Percentiles rank a stretch among this genome's conserved stretches.
phyloP scores from a whole-genome alignment of 1,284 basidiomycete species.

The Rhodotorula glutinis region DNA sequence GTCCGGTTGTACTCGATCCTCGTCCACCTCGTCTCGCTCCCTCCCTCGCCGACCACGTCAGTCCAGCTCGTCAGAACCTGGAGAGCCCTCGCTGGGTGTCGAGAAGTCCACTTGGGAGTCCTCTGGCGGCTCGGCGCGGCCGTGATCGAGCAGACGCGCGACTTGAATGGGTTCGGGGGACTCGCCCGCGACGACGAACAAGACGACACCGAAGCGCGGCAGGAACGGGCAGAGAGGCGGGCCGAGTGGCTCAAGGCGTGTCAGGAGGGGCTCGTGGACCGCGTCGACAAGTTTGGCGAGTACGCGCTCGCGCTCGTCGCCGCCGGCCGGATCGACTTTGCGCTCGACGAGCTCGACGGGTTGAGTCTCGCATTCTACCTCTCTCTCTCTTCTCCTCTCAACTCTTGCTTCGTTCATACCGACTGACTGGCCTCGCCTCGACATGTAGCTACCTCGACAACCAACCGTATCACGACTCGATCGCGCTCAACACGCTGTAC shows the following conservation, averaged over 20 bases:
- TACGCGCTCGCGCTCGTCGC: slow-evolving; percentile 32
- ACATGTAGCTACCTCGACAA: slow-evolving; percentile 35
- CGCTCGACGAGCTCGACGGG: slow-evolving; percentile 38
- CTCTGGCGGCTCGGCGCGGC: slow-evolving; percentile 29
- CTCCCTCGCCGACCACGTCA: slow-evolving; percentile 18
- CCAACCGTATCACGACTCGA: slow-evolving; percentile 40
- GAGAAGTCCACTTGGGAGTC: slow-evolving; percentile 30
- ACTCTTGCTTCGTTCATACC: background rate
- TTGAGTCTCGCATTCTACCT: background rate
- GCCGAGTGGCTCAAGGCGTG: slow-evolving; percentile 35
- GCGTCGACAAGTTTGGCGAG: slow-evolving; percentile 33
- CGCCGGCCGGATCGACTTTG: slow-evolving; percentile 20
- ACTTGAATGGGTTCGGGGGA: background rate
- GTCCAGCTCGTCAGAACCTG: slow-evolving; percentile 25
- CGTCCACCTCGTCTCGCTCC: slow-evolving; percentile 31
- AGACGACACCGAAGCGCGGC: slow-evolving; percentile 12
- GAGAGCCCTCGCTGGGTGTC: slow-evolving; percentile 25
- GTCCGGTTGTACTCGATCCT: slow-evolving; percentile 31
- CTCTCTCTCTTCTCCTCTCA: background rate
- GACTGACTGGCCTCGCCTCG: no score
- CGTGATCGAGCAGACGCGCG: slow-evolving; percentile 21
- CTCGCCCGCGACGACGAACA: slow-evolving; percentile 14
- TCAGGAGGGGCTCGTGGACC: slow-evolving; percentile 27
- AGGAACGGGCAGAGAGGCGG: slow-evolving; percentile 1
- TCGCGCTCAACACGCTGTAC: slow-evolving; percentile 34